Base-by-base conservation (phyloP, 1,284 basidiomycete genomes). In the Mycosarcoma maydis region DNA sequence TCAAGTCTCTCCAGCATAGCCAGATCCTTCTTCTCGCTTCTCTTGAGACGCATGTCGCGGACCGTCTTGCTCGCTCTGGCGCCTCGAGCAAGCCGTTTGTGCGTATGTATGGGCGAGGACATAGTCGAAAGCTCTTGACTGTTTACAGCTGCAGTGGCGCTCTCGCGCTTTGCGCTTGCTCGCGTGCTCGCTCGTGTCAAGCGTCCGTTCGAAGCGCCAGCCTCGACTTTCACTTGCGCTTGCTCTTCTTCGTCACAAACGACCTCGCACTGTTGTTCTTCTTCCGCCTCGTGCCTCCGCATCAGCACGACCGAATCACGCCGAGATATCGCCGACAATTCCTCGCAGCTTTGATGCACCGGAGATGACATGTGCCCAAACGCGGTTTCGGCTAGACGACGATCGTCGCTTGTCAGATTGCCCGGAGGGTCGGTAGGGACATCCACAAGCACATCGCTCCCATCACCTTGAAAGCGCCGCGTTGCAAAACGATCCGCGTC, bases 301-400 rank as follows among this genome's bases (percentile, higher is more conserved):
- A 44, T 20, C 3, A 30, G 9, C 11, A 20, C 30, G 16, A 46
- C 26, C 6, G 49, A 54, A 14, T 39, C 32, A 1, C 26, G 10
- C 8, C 41, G 24, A 2, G 38, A 30, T 1, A 42, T 51, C 26
- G 32, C 24, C 23, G 58, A 54, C 0, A 37, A 37, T 4, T 16
- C 19, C 8, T 23, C 26, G 20, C 29, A 22, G 14, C 16, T 38
- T 20, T 22, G 34, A 11, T 29, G 19, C 4, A 24, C 48, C 17
- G 62, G 49, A 22, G 62, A 66, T 7, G 65, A 68, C 58, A 68
- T 57, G 41, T 23, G 39, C 5, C 45, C 54, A 20, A 68, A 68
- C 11, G 47, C 58, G 6, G 48, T 37, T 29, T 59, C 65, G 6
- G 65, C 58, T 20, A 68, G 38, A 13, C 57, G 48, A 22, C 40